These are phyloP conservation scores for Aspergillus hancockii DNA, from an alignment of 495 filamentous ascomycete genomes.

Conservation along the genomic window DNA sequence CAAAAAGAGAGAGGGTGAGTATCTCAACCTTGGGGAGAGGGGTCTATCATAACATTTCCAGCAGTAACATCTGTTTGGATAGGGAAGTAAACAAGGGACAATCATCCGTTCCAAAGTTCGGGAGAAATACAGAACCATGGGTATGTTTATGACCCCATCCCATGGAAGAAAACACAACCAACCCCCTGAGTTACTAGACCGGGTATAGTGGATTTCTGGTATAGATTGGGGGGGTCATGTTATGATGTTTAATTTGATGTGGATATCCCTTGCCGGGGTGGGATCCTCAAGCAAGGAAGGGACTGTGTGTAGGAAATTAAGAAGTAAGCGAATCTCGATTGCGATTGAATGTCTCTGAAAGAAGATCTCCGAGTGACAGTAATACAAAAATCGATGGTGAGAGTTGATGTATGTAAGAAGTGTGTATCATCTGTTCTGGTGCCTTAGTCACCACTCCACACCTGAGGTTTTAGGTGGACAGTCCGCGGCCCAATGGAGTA, in stretches of 20 bases:
- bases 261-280: neutral
- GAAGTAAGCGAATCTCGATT: too few species aligned
- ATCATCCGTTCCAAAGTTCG: neutral
- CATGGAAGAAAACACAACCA: neutral
- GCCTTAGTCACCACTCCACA: too few species aligned
- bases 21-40: neutral
- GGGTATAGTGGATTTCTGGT: conserved; percentile 2
- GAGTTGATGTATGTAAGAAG: neutral
- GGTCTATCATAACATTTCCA: neutral
- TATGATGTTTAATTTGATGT: conserved; percentile 4
- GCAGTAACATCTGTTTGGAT: neutral
- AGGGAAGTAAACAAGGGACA: neutral
- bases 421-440: too few species aligned
- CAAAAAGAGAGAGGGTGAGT: neutral
- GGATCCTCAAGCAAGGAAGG: neutral
- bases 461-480: too few species aligned
- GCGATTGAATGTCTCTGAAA: neutral
- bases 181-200: neutral
- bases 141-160: neutral
- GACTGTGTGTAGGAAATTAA: neutral
- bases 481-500: too few species aligned
- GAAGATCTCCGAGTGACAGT: too few species aligned
- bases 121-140: conserved; percentile 2
- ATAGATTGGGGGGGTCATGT: neutral
- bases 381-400: neutral